phyloP scores from a whole-genome alignment of 2,329 filamentous ascomycete genomes.

The Zymoseptoria passerinii region DNA sequence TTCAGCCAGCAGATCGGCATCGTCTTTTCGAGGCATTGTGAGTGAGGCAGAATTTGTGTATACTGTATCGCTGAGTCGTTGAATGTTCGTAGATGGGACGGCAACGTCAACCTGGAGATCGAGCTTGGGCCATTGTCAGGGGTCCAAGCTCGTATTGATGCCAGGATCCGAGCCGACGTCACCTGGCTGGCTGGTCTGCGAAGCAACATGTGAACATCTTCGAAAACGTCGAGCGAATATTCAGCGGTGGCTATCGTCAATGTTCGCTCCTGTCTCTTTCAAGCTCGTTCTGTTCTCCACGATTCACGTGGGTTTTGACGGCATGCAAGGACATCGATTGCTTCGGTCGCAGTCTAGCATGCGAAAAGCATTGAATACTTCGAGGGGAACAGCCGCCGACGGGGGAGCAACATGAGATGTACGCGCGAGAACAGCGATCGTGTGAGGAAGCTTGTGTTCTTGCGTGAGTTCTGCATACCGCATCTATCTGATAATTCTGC shows the following conservation, averaged over 20 bases:
- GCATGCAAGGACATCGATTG: background rate
- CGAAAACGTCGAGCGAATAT: background rate
- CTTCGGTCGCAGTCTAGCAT: background rate
- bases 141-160: background rate
- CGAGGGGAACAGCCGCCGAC: too few species aligned
- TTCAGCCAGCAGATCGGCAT: constrained; percentile 27
- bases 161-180: background rate
- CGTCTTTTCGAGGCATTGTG: constrained; percentile 31
- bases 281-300: too few species aligned
- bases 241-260: background rate
- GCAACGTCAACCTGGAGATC: background rate
- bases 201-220: background rate
- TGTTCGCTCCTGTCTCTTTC: background rate
- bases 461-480: background rate
- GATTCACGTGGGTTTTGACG: background rate
- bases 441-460: too few species aligned
- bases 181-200: background rate
- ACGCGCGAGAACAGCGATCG: too few species aligned
- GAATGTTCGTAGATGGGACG: background rate
- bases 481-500: background rate
- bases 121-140: background rate
- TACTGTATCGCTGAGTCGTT: background rate
- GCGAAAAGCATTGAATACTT: background rate
- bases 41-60: constrained; percentile 27
- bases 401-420: too few species aligned